Evolutionary conservation across 1,139 yeast genomes (phyloP).

Genomic region (Candida glucosophila): DNA sequence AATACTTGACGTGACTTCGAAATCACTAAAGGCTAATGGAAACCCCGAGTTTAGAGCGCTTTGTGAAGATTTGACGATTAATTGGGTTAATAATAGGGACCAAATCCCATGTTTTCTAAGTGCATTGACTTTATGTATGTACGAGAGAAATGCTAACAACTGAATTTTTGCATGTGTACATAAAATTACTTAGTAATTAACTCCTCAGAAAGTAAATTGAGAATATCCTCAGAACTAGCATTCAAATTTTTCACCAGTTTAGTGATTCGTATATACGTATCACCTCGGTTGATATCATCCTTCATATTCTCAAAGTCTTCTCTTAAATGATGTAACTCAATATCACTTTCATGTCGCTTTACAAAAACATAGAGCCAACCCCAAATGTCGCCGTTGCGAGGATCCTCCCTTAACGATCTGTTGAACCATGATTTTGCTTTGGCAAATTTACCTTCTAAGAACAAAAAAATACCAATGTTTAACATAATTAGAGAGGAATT

Average conservation of each 20-base stretch:
- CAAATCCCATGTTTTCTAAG: conserved; percentile 78
- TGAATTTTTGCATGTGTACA: not conserved
- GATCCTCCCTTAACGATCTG: conserved; percentile 48
- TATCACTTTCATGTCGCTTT: conserved; percentile 13
- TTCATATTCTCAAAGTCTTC: conserved; percentile 15
- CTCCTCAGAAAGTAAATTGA: conserved; percentile 17
- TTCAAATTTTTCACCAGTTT: conserved; percentile 37
- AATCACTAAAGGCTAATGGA: conserved; percentile 33
- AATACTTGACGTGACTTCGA: conserved; percentile 28
- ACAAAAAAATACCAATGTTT: conserved; percentile 61
- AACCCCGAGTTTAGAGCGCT: conserved; percentile 35
- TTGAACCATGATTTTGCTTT: conserved; percentile 75
- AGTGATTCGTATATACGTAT: conserved; percentile 41
- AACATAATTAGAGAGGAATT: conserved; percentile 53
- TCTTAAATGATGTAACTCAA: conserved; percentile 10
- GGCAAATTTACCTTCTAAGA: conserved; percentile 55
- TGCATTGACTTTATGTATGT: conserved; percentile 61
- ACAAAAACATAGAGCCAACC: conserved; percentile 50
- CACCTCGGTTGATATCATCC: conserved; percentile 53
- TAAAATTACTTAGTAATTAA: conserved; percentile 5
- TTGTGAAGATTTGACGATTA: conserved; percentile 50
- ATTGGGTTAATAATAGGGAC: conserved; percentile 62
- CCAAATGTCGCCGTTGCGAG: conserved; percentile 69
- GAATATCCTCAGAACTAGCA: conserved; percentile 25
- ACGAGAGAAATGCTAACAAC: conserved; percentile 24